phyloP scores from a whole-genome alignment of 371 early-diverging fungal species.

The Mortierella sp. region DNA sequence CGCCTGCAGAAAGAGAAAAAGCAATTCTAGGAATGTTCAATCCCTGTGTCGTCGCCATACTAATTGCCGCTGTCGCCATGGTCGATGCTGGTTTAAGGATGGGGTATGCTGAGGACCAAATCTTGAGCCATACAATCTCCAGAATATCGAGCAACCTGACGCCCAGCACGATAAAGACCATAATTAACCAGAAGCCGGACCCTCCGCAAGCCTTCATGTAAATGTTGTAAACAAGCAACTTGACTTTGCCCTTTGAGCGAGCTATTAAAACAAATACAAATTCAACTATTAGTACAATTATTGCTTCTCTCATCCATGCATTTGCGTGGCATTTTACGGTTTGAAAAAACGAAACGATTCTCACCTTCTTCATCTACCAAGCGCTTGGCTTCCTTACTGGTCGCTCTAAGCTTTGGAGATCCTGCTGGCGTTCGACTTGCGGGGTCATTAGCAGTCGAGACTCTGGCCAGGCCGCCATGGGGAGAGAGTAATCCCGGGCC shows the following conservation, averaged over 20 bases:
- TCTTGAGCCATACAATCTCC: constrained; percentile 38
- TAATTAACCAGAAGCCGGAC: constrained; percentile 35
- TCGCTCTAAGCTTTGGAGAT: constrained; percentile 18
- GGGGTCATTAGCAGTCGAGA: constrained; percentile 11
- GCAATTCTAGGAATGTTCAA: no score
- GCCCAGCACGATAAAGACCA: constrained; percentile 26
- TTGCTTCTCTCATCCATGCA: no score
- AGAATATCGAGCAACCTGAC: constrained; percentile 20
- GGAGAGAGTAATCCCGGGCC: no score
- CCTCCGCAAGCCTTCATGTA: constrained; percentile 50
- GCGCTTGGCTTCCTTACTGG: constrained; percentile 24
- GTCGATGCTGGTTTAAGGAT: not conserved
- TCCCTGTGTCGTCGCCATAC: no score
- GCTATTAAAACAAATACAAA: constrained; percentile 2
- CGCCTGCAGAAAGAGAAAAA: no score
- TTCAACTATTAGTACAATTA: not conserved
- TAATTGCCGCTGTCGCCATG: no score
- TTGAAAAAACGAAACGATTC: no score
- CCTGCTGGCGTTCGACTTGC: constrained; percentile 8
- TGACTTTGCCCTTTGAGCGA: constrained; percentile 42
- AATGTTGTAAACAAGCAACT: constrained; percentile 40
- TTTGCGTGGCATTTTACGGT: no score
- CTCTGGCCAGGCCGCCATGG: no score
- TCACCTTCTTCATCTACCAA: constrained; percentile 50
- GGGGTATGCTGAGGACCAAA: constrained; percentile 15